phyloP scores from a whole-genome alignment of 148 eudicot genomes.

The Rhododendron ferrugineum region DNA sequence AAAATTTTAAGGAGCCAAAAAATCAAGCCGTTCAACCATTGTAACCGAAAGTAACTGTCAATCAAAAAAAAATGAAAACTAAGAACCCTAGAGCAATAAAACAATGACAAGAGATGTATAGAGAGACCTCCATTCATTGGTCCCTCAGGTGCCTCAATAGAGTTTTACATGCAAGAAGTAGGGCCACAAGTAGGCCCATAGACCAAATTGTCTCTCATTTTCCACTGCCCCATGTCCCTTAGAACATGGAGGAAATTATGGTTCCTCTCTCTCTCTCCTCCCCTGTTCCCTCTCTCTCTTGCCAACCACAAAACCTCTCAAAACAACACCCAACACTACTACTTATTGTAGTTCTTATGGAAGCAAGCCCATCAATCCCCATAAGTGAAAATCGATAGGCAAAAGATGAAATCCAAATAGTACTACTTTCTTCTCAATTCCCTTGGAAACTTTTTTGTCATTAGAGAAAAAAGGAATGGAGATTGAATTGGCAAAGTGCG shows the following conservation, averaged over 20 bases:
- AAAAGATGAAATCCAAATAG: background rate
- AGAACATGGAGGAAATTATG: slow-evolving; percentile 71
- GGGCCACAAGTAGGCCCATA: background rate
- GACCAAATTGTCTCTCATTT: slow-evolving; percentile 39
- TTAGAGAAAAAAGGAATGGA: slow-evolving; percentile 24
- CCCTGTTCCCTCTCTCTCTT: background rate
- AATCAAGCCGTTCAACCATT: slow-evolving; percentile 6
- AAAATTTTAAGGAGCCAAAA: background rate
- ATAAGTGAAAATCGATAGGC: too few species aligned
- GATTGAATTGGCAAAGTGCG: slow-evolving; percentile 53
- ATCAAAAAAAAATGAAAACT: slow-evolving; percentile 4
- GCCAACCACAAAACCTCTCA: background rate
- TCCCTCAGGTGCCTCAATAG: background rate
- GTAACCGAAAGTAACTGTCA: slow-evolving; percentile 35
- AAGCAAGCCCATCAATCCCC: slow-evolving; percentile 1
- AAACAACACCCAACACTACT: background rate
- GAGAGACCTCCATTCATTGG: background rate
- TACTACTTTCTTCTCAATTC: background rate
- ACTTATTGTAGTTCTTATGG: background rate
- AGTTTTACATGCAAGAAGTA: background rate
- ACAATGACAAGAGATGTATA: background rate
- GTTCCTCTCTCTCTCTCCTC: slow-evolving; percentile 21
- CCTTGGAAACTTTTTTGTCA: background rate
- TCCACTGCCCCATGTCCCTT: slow-evolving; percentile 58
- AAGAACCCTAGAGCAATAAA: background rate